phyloP scores from a whole-genome alignment of 2,329 filamentous ascomycete genomes.

The Trichoderma endophyticum region DNA sequence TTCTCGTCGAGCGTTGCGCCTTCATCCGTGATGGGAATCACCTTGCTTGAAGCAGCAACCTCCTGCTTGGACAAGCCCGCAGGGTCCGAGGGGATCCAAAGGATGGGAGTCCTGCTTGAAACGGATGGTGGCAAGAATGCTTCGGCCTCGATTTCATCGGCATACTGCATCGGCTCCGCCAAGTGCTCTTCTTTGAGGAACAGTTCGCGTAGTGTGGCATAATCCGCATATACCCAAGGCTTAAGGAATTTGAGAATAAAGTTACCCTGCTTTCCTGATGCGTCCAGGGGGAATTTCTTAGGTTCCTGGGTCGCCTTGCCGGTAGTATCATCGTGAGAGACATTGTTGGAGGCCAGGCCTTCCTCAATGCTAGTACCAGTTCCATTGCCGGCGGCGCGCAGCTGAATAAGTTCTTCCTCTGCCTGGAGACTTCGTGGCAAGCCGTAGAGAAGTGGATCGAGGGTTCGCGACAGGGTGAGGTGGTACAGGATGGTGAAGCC shows the following conservation, averaged over 20 bases:
- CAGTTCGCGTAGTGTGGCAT: conserved; percentile 60
- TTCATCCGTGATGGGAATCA: conserved; percentile 70
- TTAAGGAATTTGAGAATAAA: conserved; percentile 62
- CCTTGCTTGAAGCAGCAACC: conserved; percentile 60
- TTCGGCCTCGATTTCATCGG: conserved; percentile 57
- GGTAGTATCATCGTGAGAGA: conserved; percentile 12
- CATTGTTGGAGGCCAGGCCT: conserved; percentile 19
- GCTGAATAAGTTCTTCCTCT: conserved; percentile 40
- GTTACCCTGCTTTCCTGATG: conserved; percentile 46
- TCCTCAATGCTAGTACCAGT: conserved; percentile 30
- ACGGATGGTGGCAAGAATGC: conserved; percentile 74
- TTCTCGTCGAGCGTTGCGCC: conserved; percentile 69
- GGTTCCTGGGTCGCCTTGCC: conserved; percentile 22
- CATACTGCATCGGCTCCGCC: conserved; percentile 45
- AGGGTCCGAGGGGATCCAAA: conserved; percentile 75
- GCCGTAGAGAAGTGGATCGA: conserved; percentile 68
- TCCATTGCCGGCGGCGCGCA: conserved; percentile 26
- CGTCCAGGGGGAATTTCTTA: conserved; percentile 26
- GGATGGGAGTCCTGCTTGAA: conserved; percentile 54
- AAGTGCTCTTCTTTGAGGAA: conserved; percentile 7
- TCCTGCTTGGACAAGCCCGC: conserved; percentile 70
- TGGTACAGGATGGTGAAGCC: conserved; percentile 77
- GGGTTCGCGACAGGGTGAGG: conserved; percentile 63
- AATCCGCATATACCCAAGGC: conserved; percentile 74
- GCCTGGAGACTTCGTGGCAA: conserved; percentile 60